Percentiles rank a stretch among this genome's conserved stretches.
These are phyloP conservation scores for Fusarium mangiferae DNA, from an alignment of 2,329 filamentous ascomycete species.

Conservation along the genomic window DNA sequence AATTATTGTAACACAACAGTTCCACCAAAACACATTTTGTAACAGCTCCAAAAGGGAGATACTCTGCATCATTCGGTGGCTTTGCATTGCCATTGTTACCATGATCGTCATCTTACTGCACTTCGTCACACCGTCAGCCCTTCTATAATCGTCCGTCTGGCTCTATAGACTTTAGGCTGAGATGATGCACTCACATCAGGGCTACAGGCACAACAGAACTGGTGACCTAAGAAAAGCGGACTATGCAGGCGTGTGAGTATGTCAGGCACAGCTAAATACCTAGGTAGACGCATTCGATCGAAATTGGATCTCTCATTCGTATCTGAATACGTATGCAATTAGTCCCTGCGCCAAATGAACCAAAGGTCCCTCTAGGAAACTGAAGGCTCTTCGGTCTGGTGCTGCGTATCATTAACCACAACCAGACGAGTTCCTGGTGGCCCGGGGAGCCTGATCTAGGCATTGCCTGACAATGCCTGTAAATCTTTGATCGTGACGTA, in stretches of 20 bases:
- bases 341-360: constrained; percentile 21
- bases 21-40: not conserved
- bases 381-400: constrained; percentile 25
- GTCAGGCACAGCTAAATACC: constrained; percentile 9
- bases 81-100: constrained; percentile 7
- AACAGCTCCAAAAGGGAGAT: not conserved
- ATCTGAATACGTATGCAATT: constrained; percentile 21
- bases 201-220: constrained; percentile 16
- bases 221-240: constrained; percentile 33
- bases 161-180: constrained; percentile 28
- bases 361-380: constrained; percentile 16
- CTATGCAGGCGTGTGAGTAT: not conserved
- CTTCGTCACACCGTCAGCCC: constrained; percentile 23
- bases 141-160: constrained; percentile 26
- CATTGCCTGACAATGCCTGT: constrained; percentile 6
- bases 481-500: constrained; percentile 8
- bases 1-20: not conserved
- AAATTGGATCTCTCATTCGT: constrained; percentile 14
- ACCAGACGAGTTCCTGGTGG: constrained; percentile 7
- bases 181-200: constrained; percentile 6
- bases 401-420: constrained; percentile 17
- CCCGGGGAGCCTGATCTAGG: constrained; percentile 2
- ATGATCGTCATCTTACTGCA: not conserved
- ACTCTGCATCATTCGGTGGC: not conserved
- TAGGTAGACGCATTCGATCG: constrained; percentile 1